phyloP scores from a whole-genome alignment of 1,284 basidiomycete genomes.

The Mixia osmundae region DNA sequence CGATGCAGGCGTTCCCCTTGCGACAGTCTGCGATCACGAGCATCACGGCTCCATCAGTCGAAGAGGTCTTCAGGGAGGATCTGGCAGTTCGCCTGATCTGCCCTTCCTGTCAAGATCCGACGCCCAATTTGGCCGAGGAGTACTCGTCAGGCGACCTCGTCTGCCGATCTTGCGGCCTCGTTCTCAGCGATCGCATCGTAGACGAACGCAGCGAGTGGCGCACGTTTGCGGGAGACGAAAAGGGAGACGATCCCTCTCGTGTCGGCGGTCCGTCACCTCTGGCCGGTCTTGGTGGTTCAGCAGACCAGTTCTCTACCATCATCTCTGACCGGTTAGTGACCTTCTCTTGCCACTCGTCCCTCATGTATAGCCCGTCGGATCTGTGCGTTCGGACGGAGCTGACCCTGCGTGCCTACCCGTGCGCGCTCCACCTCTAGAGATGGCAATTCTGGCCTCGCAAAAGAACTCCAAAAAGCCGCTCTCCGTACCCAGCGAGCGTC shows the following conservation, averaged over 20 bases:
- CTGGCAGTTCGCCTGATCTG: slow-evolving; percentile 55
- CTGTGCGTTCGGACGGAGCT: too few relatives aligned
- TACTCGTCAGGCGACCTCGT: slow-evolving; percentile 94
- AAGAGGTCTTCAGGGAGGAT: too few relatives aligned
- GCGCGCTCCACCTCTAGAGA: too few relatives aligned
- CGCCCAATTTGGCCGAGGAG: slow-evolving; percentile 86
- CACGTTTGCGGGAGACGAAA: slow-evolving; percentile 96
- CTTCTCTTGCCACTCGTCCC: too few relatives aligned
- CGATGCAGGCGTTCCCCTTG: too few relatives aligned
- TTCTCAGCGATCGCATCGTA: slow-evolving; percentile 84
- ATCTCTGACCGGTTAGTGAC: slow-evolving; percentile 90
- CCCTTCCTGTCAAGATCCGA: slow-evolving; percentile 77
- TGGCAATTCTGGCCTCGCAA: slow-evolving; percentile 74
- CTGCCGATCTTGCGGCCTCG: slow-evolving; percentile 66
- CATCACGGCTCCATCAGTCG: too few relatives aligned
- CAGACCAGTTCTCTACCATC: slow-evolving; percentile 77
- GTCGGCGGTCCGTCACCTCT: slow-evolving; percentile 90
- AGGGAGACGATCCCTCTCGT: slow-evolving; percentile 94
- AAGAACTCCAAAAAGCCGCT: slow-evolving; percentile 74
- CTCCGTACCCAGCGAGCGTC: slow-evolving; percentile 45
- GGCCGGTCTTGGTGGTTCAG: slow-evolving; percentile 66
- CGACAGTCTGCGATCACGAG: too few relatives aligned
- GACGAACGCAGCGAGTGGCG: slow-evolving; percentile 92
- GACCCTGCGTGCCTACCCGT: too few relatives aligned
- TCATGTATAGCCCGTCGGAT: too few relatives aligned